A percentile compares a stretch with the other conserved stretches of the same genome.
phyloP scores from a whole-genome alignment of 2,329 filamentous ascomycete genomes.

The Aspergillus awamori region DNA sequence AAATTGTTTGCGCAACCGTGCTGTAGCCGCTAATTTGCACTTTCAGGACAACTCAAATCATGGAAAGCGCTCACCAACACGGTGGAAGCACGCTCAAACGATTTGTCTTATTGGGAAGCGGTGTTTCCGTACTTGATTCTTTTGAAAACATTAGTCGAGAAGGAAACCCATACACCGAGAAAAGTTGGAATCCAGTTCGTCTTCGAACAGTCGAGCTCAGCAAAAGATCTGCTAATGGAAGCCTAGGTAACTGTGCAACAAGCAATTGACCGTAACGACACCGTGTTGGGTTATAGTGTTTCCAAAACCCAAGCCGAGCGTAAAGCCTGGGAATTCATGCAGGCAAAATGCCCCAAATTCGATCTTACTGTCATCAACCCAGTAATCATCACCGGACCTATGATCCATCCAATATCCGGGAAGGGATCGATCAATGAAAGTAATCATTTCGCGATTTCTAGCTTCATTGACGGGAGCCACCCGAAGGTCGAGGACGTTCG shows the following conservation, averaged over 20 bases:
- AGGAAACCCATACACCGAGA: slow-evolving; percentile 29
- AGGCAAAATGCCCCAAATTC: slow-evolving; percentile 14
- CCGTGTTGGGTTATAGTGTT: slow-evolving; percentile 21
- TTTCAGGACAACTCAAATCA: slow-evolving; percentile 21
- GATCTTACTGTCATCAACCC: slow-evolving; percentile 24
- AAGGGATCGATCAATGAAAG: slow-evolving; percentile 25
- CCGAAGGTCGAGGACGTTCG: slow-evolving; percentile 19
- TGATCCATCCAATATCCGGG: slow-evolving; percentile 24
- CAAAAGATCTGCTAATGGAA: not conserved
- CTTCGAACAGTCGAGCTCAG: not conserved
- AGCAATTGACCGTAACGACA: slow-evolving; percentile 17
- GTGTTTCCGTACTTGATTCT: slow-evolving; percentile 33
- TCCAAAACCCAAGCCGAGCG: slow-evolving; percentile 20
- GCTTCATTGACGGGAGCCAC: slow-evolving; percentile 28
- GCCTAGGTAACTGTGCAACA: slow-evolving; percentile 21
- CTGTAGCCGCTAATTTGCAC: not conserved
- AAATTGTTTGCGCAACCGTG: slow-evolving; percentile 44
- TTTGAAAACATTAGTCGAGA: slow-evolving; percentile 22
- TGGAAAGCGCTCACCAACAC: slow-evolving; percentile 15
- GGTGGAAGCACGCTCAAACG: slow-evolving; percentile 18
- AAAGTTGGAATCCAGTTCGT: slow-evolving; percentile 25
- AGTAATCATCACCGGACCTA: slow-evolving; percentile 27
- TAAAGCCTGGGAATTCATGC: slow-evolving; percentile 23
- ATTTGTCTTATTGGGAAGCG: slow-evolving; percentile 43
- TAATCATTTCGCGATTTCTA: slow-evolving; percentile 26